A percentile compares a stretch with the other conserved stretches of the same genome.
phyloP scores from a whole-genome alignment of 2,329 filamentous ascomycete genomes.

The Fusarium sp. region DNA sequence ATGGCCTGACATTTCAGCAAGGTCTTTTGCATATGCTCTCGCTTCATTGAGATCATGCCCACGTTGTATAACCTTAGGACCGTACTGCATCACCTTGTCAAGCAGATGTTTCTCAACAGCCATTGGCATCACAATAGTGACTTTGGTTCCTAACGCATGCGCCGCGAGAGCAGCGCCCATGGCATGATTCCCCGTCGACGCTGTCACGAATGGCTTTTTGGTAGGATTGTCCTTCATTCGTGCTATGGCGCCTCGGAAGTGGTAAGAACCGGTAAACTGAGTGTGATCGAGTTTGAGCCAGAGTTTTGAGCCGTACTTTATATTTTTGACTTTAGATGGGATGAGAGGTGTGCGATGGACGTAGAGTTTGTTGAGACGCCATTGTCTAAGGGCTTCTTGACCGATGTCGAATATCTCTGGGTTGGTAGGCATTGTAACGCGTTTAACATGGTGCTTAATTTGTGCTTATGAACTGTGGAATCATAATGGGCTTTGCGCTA shows the following conservation, averaged over 20 bases:
- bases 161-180: background rate
- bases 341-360: background rate
- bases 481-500: background rate
- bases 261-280: background rate
- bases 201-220: background rate
- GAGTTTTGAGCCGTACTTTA: background rate
- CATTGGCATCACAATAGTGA: background rate
- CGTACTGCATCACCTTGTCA: background rate
- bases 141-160: background rate
- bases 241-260: background rate
- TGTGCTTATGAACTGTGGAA: rapidly evolving
- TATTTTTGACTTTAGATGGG: background rate
- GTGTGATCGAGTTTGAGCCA: background rate
- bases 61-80: background rate
- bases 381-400: background rate
- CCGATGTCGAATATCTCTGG: background rate
- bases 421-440: background rate
- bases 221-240: background rate
- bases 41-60: background rate
- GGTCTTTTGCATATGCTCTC: background rate
- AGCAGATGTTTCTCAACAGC: background rate
- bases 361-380: background rate
- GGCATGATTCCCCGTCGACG: background rate
- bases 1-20: background rate
- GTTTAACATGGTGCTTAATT: background rate